These are phyloP conservation scores for Phytopythium oedochilum DNA, from an alignment of 352 stramenopile genomes.

Conservation along the genomic window DNA sequence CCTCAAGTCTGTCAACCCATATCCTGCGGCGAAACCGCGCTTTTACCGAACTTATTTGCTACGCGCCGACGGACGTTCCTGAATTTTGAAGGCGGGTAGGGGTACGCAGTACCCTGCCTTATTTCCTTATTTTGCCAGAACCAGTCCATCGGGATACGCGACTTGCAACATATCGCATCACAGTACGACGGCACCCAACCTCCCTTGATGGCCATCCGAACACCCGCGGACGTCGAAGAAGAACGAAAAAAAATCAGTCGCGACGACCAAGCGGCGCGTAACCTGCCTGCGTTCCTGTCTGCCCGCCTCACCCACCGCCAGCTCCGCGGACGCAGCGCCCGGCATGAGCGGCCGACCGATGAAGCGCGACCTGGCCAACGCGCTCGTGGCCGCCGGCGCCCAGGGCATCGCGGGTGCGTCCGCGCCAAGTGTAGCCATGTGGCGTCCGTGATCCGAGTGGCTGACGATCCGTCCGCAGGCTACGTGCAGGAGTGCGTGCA, in stretches of 20 bases:
- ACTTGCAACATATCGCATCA: not conserved
- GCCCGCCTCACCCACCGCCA: not conserved
- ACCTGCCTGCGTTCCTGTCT: too few species aligned
- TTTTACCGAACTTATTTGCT: not conserved
- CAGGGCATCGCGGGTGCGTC: constrained; percentile 21
- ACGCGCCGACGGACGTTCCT: not conserved
- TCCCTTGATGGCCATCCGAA: not conserved
- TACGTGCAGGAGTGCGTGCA: constrained; percentile 77
- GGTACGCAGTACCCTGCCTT: not conserved
- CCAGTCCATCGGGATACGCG: not conserved
- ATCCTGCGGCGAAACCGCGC: not conserved
- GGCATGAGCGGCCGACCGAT: not conserved
- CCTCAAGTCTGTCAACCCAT: constrained; percentile 2
- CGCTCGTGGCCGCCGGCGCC: constrained; percentile 19
- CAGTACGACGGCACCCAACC: not conserved
- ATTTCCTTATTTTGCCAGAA: not conserved
- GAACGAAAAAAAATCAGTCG: not conserved
- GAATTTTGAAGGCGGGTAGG: not conserved
- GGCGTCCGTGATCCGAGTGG: not conserved
- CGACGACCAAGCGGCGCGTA: not conserved
- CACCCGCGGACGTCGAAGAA: not conserved
- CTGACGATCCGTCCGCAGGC: constrained; percentile 29
- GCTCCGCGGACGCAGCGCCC: too few species aligned
- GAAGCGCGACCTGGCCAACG: constrained; percentile 25
- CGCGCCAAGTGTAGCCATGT: constrained; percentile 6